Evolutionary conservation across 225 moss, liverwort and hornwort genomes (phyloP).

Genomic region (Polytrichum commune): DNA sequence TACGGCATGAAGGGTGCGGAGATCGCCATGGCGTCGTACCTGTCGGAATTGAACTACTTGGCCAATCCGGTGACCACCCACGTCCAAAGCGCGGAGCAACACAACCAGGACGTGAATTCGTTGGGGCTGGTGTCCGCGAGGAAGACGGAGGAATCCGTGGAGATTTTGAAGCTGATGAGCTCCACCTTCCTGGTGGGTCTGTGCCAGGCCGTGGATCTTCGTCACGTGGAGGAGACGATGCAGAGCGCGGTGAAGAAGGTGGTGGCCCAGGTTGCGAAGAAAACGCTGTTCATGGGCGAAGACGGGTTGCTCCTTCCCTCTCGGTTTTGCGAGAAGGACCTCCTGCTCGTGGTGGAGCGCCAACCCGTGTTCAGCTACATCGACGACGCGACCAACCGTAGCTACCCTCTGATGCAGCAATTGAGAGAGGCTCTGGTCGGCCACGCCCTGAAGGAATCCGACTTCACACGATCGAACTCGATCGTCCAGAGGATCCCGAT

Average conservation of each 20-base stretch:
- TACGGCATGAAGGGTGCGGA: slow-evolving; percentile 54
- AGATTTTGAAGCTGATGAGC: slow-evolving; percentile 17
- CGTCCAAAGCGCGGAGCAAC: slow-evolving; percentile 14
- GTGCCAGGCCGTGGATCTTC: slow-evolving; percentile 19
- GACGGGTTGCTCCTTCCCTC: slow-evolving; percentile 22
- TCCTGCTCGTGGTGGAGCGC: slow-evolving; percentile 38
- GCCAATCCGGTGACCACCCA: slow-evolving; percentile 18
- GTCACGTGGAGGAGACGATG: slow-evolving; percentile 55
- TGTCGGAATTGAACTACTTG: slow-evolving; percentile 7
- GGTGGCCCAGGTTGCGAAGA: slow-evolving; percentile 39
- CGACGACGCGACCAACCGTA: slow-evolving; percentile 50
- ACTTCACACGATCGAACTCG: slow-evolving; percentile 39
- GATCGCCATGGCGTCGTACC: slow-evolving; percentile 44
- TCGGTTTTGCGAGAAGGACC: slow-evolving; percentile 40
- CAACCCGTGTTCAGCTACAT: slow-evolving; percentile 60
- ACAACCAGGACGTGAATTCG: slow-evolving; percentile 18
- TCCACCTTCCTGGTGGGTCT: slow-evolving; percentile 10
- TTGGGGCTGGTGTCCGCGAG: slow-evolving; percentile 12
- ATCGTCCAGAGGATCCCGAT: slow-evolving; percentile 25
- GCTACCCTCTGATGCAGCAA: slow-evolving; percentile 66
- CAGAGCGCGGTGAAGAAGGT: slow-evolving; percentile 29
- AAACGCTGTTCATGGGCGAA: slow-evolving; percentile 17
- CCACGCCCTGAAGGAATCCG: slow-evolving; percentile 31
- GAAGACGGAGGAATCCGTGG: slow-evolving; percentile 11
- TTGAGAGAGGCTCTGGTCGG: slow-evolving; percentile 50